Evolutionary conservation across 2,329 filamentous ascomycete genomes (phyloP), one percentile per base, ranked within the genome.

Genomic region (Fusarium sp.): DNA sequence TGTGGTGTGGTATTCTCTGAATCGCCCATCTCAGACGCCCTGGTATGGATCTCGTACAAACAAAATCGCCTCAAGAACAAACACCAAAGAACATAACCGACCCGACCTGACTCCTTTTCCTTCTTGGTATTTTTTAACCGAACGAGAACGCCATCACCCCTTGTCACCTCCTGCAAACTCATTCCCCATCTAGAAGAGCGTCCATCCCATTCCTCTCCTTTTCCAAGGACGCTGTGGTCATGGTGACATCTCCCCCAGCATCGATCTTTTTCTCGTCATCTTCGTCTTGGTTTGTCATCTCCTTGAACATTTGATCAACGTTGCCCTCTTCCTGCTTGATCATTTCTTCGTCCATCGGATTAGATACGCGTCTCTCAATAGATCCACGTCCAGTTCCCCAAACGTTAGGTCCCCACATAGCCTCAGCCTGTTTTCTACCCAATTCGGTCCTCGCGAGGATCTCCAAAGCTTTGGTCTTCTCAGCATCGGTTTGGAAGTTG

Each of bases 291-390:
- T 89, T 87, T 7, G 86, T 88, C 71, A 89, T 83, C 47, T 89
- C 87, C 48, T 85, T 82, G 75, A 89, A 89, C 86, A 89, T 88
- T 71, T 85, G 85, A 62, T 88, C 86, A 8, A 87, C 86, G 31
- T 85, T 86, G 47, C 82, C 83, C 24, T 86, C 86, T 39, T 85
- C 84, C 10, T 80, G 75, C 61, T 79, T 82, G 68, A 79, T 78
- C 61, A 78, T 70, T n/a, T 78, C 77, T 42, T 80, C 79, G 31
- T 73, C 71, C 56, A 80, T 74, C 12, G 75, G 73, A 15, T 63
- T 68, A 0, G 79, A 77, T 51, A 81, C 74, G 15, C 78, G 75
- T 48, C 76, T 73, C 28, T 65, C 71, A 28, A 81, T 78, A 15
- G 80, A 81, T 8, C 79, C 78, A 33, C 75, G 74, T 28, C 71